Conservation (phyloP, 495 filamentous ascomycete genomes). For the Penicillium goetzii region DNA sequence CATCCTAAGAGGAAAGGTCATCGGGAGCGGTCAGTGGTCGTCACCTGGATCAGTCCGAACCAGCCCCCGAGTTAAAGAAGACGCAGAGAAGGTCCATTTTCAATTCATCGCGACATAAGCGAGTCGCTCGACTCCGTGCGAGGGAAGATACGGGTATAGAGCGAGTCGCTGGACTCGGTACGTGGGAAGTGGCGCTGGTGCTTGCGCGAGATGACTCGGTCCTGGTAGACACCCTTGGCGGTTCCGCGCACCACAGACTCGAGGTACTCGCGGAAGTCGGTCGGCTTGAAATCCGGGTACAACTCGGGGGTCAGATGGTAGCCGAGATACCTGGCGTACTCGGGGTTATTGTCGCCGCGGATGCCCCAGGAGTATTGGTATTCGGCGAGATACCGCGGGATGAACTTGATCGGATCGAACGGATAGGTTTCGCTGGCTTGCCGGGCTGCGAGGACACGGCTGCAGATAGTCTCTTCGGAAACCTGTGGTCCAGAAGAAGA, state of each 20-base stretch:
- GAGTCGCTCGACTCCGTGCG: constrained; percentile 51
- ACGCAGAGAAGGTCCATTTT: constrained; percentile 12
- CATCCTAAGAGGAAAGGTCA: not conserved
- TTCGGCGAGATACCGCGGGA: constrained; percentile 48
- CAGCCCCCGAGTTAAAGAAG: constrained; percentile 15
- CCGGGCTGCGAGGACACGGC: constrained; percentile 43
- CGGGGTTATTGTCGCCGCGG: constrained; percentile 60
- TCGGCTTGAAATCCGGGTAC: constrained; percentile 56
- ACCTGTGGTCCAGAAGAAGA: constrained; percentile 35
- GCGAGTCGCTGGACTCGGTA: constrained; percentile 49
- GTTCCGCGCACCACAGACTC: constrained; percentile 44
- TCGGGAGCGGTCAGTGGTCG: constrained; percentile 9
- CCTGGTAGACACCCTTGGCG: constrained; percentile 51
- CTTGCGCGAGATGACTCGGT: constrained; percentile 48
- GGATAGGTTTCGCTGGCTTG: constrained; percentile 55
- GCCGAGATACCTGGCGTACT: constrained; percentile 61
- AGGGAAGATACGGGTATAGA: constrained; percentile 49
- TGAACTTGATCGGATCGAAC: constrained; percentile 50
- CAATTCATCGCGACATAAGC: constrained; percentile 43
- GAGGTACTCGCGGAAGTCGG: constrained; percentile 48
- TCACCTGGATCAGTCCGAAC: constrained; percentile 19
- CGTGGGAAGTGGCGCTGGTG: constrained; percentile 50
- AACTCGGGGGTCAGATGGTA: constrained; percentile 59
- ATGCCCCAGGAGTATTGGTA: constrained; percentile 57
- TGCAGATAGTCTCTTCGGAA: constrained; percentile 49